phyloP scores from a whole-genome alignment of 345 rosid genomes.

The Dipteronia sinensis region DNA sequence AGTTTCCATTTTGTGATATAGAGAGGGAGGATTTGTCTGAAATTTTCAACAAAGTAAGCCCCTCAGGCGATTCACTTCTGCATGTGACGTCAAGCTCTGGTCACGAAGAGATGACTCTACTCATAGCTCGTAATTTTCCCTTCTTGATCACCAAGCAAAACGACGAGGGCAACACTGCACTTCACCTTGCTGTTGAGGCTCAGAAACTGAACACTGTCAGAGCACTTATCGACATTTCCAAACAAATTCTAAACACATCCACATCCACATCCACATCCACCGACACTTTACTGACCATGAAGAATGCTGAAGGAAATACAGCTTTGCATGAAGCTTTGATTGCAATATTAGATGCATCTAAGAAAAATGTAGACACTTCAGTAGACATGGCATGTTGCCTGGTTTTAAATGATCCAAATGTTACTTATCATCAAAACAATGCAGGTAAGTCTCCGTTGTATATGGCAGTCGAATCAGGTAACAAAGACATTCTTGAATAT shows the following conservation, averaged over 20 bases:
- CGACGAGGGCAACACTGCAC: slow-evolving; percentile 26
- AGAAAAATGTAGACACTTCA: background rate
- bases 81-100: slow-evolving; percentile 17
- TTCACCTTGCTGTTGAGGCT: slow-evolving; percentile 30
- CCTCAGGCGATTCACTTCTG: background rate
- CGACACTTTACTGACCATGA: slow-evolving; percentile 13
- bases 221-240: background rate
- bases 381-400: background rate
- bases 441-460: background rate
- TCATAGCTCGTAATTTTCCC: background rate
- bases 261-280: no score
- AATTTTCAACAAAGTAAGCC: background rate
- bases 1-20: background rate
- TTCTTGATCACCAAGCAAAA: background rate
- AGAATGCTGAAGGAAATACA: slow-evolving; percentile 31
- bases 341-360: background rate
- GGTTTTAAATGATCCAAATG: background rate
- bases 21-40: background rate
- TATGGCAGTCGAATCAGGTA: background rate
- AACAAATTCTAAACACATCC: background rate
- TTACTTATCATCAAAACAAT: background rate
- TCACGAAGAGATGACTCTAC: background rate
- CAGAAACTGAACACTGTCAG: slow-evolving; percentile 19
- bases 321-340: slow-evolving; percentile 29
- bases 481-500: background rate